Evolutionary conservation across 805 yeast species (phyloP), one percentile per base, ranked within the genome.

Genomic region (Citeromyces nyonsensis): DNA sequence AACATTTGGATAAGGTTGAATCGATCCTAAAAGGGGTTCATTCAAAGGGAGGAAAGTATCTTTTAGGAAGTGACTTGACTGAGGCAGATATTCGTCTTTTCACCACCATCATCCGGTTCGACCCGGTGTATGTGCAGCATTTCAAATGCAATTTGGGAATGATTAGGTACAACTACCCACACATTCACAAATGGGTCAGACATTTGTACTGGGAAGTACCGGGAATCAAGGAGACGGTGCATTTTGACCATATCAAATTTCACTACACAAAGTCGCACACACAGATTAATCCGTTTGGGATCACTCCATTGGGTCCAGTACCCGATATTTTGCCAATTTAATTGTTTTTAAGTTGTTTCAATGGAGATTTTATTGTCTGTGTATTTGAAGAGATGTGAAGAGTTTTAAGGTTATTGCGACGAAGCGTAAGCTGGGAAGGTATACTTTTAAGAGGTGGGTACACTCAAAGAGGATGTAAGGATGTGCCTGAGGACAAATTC

Each of bases 81-180:
- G 95, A 88, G 57, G 94, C 94, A 5, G 98, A 88, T 52, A 63
- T 88, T 36, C 66, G 96, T 41, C 67, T 88, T 32, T 88, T 59
- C 58, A 73, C 95, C 15, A 88, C 97, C 2, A 75, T 88, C 37
- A 63, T 84, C 29, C 71, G 98, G 45, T 88, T 88, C 47, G 97
- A 88, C 52, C 80, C 93, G 1, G 94, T 85, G 14, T 88, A 88
- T 49, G 88, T 79, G 34, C 95, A 86, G 54, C 96, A 88, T 54
- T 91, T 88, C 70, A 91, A 88, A 57, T 82, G 95, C 54, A 88
- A 88, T 54, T 53, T 84, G 38, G 75, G 75, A 31, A 78, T 75
- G 62, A 80, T 88, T 44, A 70, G 95, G 48, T 52, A 46, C 28
- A 81, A 83, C 40, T 88, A 72, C 51, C 96, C 96, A 14, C 56